A percentile compares a stretch with the other conserved stretches of the same genome.
phyloP scores from a whole-genome alignment of 371 early-diverging fungal species.

The Mycotypha africana region DNA sequence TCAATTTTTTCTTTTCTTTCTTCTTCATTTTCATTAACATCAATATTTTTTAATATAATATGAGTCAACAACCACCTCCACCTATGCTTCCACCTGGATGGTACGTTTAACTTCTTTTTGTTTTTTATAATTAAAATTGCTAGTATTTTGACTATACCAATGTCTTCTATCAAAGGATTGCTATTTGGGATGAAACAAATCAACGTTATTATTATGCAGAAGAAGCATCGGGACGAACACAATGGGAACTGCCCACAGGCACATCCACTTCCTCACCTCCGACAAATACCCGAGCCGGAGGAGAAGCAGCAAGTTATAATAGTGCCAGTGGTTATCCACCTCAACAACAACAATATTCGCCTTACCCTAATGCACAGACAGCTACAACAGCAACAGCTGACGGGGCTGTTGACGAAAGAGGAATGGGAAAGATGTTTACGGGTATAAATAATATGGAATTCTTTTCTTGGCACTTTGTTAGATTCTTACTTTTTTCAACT shows the following conservation, averaged over 20 bases:
- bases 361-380: constrained; percentile 1
- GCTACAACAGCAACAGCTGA: neutral
- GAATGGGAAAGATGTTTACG: constrained; percentile 9
- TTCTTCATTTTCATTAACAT: neutral
- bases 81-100: constrained; percentile 25
- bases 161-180: constrained; percentile 10
- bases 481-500: too few species aligned
- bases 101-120: constrained; percentile 2
- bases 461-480: too few species aligned
- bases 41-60: too few species aligned
- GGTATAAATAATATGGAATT: constrained; percentile 1
- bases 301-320: constrained; percentile 23
- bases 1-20: constrained; percentile 1
- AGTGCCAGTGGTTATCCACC: constrained; percentile 3
- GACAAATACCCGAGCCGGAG: too few species aligned
- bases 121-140: neutral
- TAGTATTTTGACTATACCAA: too few species aligned
- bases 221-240: constrained; percentile 29
- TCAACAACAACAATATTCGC: constrained; percentile 12
- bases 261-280: constrained; percentile 1
- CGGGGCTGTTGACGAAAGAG: neutral
- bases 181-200: constrained; percentile 31
- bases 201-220: constrained; percentile 35
- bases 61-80: neutral
- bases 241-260: constrained; percentile 33